Base-by-base conservation (phyloP, 75 land plant species). In the Sequoia sempervirens region DNA sequence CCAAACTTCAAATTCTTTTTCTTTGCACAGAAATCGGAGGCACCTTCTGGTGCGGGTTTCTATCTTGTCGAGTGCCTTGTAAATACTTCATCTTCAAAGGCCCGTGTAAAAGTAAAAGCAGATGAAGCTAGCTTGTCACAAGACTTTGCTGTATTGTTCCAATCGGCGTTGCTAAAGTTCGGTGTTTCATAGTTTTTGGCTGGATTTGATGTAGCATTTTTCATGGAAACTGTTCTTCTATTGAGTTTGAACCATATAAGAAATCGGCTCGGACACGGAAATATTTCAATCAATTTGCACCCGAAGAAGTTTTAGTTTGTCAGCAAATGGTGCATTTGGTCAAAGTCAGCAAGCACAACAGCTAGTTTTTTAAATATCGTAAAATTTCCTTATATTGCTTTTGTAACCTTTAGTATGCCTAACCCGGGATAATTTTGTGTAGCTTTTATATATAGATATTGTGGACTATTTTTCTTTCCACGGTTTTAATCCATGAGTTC, bases 1-100 rank as follows among this genome's bases (percentile, higher is more conserved):
- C 99, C 99, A 9, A 95, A 93, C 80, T 94, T 94, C 84, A 97
- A 94, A 90, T 96, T 96, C 89, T 98, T 98, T 89, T 98, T 98
- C 92, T 96, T 91, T 87, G 98, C 98, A 73, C 99, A 98, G 84
- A 89, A 89, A 84, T 90, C 88, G 36, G 91, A 88, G 47, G 73
- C 86, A 38, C 82, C 88, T 47, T 26, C 89, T 37, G 37, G 90
- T 7, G 40, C 90, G 1, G 88, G 91, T 4, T 92, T 84, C 78
- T 97, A 89, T 86, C 92, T 98, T 38, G 97, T 96, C 1, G 99
- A 98, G 86, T 95, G 96, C 81, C 30, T 94, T 53, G 89, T 98
- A 81, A 96, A 91, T 86, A 91, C 95, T 26, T 86, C 96, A 26
- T 86, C 99, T 18, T 89, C 91, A 64, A 93, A 89, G 85, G 93